phyloP scores from a whole-genome alignment of 176 grass and related monocot genomes.

The Carex cristatella region DNA sequence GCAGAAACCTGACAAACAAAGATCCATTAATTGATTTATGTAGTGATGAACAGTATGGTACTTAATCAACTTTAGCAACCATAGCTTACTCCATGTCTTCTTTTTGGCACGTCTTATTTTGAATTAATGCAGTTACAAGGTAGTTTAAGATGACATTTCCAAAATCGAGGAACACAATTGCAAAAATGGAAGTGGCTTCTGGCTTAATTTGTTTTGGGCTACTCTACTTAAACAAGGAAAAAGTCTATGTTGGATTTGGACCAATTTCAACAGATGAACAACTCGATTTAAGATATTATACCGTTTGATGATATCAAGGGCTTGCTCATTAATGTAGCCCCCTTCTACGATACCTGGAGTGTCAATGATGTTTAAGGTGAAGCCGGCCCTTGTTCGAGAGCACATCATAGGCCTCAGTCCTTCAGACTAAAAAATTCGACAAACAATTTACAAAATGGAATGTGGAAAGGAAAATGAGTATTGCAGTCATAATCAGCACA shows the following conservation, averaged over 20 bases:
- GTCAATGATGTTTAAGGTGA: slow-evolving; percentile 94
- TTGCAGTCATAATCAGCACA: neutral
- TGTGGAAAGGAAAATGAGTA: neutral
- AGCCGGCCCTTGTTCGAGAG: slow-evolving; percentile 53
- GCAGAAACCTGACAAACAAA: slow-evolving; percentile 61
- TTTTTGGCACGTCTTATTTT: neutral
- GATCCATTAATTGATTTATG: neutral
- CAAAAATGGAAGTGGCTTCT: neutral
- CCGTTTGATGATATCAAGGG: slow-evolving; percentile 94
- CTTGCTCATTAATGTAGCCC: slow-evolving; percentile 94
- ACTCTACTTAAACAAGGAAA: neutral
- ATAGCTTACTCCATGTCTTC: neutral
- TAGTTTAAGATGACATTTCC: neutral
- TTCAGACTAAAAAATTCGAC: slow-evolving; percentile 49
- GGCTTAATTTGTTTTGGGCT: neutral
- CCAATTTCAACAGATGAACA: neutral
- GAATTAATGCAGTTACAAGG: neutral
- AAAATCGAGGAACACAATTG: neutral
- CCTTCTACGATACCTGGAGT: slow-evolving; percentile 93
- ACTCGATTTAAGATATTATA: slow-evolving; percentile 13
- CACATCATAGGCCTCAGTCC: slow-evolving; percentile 85
- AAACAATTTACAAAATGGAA: neutral
- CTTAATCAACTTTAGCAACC: neutral
- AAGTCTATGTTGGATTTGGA: neutral
- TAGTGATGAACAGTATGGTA: neutral